A percentile compares a stretch with the other conserved stretches of the same genome.
Evolutionary conservation across 345 rosid species (phyloP).

Genomic region (Eucalyptus cloeziana): DNA sequence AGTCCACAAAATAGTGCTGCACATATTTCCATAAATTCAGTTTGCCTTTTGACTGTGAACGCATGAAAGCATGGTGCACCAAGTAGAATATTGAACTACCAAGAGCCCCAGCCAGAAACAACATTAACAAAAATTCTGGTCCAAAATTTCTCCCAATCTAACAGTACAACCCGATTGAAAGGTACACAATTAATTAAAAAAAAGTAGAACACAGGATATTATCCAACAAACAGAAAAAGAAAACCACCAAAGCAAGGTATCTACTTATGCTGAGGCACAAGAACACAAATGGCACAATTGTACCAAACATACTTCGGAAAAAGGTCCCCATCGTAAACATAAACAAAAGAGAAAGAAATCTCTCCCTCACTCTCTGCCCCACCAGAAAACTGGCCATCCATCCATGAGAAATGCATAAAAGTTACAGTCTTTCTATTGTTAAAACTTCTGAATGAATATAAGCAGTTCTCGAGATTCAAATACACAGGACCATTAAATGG

Average conservation of each 20-base stretch:
- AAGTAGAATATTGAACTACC: conserved; percentile 71
- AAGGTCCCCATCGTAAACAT: background rate
- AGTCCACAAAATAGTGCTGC: background rate
- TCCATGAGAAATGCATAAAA: too few species aligned
- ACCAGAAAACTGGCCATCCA: background rate
- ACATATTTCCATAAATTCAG: background rate
- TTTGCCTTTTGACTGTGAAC: conserved; percentile 37
- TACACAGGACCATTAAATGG: background rate
- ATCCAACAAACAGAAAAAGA: background rate
- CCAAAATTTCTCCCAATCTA: too few species aligned
- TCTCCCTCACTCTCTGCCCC: too few species aligned
- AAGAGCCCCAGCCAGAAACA: conserved; percentile 65
- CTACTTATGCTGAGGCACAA: background rate
- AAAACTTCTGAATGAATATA: background rate
- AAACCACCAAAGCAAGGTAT: background rate
- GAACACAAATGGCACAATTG: too few species aligned
- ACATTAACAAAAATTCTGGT: background rate
- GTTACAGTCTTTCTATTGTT: background rate
- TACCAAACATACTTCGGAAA: background rate
- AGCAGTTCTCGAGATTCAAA: background rate
- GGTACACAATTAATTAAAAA: background rate
- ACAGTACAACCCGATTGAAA: too few species aligned
- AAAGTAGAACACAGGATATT: too few species aligned
- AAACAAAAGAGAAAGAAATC: background rate
- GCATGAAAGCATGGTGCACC: conserved; percentile 45